Evolutionary conservation across 2,329 filamentous ascomycete genomes (phyloP).

Genomic region (Fusarium foetens): DNA sequence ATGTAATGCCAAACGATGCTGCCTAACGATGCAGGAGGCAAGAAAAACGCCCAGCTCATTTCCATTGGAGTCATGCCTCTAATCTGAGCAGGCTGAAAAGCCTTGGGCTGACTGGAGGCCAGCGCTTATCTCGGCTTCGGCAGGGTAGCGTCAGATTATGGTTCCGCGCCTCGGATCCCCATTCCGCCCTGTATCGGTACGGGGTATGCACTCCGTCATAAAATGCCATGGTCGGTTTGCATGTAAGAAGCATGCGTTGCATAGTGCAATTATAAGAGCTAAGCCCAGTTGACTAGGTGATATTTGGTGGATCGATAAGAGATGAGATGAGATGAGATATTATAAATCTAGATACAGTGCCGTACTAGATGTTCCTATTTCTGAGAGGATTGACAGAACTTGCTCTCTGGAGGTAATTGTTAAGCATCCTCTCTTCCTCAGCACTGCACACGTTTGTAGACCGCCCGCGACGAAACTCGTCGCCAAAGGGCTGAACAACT

Average conservation of each 20-base stretch:
- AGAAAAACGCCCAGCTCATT: background rate
- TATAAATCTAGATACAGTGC: background rate
- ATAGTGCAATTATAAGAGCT: background rate
- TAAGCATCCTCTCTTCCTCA: background rate
- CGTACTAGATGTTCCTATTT: background rate
- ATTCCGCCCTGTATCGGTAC: background rate
- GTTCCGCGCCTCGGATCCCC: background rate
- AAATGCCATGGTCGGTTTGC: background rate
- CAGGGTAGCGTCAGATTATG: background rate
- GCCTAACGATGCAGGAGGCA: background rate
- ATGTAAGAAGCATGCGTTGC: background rate
- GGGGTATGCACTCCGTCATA: background rate
- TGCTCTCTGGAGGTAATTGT: background rate
- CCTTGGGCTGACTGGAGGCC: background rate
- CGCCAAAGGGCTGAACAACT: background rate
- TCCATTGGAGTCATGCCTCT: too few species aligned
- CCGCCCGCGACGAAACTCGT: background rate
- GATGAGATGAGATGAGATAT: background rate
- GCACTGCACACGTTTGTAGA: background rate
- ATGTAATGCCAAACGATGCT: background rate
- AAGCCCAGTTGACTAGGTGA: background rate
- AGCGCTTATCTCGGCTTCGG: background rate
- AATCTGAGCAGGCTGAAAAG: background rate
- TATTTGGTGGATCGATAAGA: background rate
- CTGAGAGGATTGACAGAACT: background rate